A percentile compares a stretch with the other conserved stretches of the same genome.
Evolutionary conservation across 495 filamentous ascomycete genomes (phyloP).

Genomic region (Lasiosphaeria hispida): DNA sequence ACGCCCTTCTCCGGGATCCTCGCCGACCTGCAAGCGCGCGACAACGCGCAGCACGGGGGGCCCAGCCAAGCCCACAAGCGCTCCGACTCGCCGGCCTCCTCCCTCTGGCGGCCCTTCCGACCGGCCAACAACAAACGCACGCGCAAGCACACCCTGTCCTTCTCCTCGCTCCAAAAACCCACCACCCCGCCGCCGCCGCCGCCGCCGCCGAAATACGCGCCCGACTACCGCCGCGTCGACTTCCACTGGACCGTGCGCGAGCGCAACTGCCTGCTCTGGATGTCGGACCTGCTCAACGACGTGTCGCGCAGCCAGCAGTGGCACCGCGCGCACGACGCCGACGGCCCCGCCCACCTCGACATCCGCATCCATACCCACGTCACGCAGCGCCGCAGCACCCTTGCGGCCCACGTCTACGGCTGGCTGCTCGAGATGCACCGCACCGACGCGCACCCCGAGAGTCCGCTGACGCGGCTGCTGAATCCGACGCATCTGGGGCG

Average conservation of each 20-base stretch:
- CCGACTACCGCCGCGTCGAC: constrained; percentile 34
- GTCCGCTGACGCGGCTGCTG: constrained; percentile 37
- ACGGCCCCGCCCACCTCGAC: constrained; percentile 25
- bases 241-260: constrained; percentile 45
- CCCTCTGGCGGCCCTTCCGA: not conserved
- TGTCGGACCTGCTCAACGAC: constrained; percentile 39
- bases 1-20: constrained; percentile 42
- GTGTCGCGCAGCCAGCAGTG: constrained; percentile 22
- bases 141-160: not conserved
- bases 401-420: constrained; percentile 39
- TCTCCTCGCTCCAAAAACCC: not conserved
- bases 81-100: not conserved
- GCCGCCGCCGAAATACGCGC: not conserved
- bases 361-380: constrained; percentile 40
- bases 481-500: constrained; percentile 48
- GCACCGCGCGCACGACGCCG: constrained; percentile 4
- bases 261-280: constrained; percentile 39
- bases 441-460: constrained; percentile 32
- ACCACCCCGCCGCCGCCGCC: not conserved
- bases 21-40: constrained; percentile 32
- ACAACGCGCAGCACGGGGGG: constrained; percentile 10
- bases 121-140: not conserved
- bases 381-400: constrained; percentile 32
- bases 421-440: constrained; percentile 39
- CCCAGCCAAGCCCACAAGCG: not conserved